A percentile compares a stretch with the other conserved stretches of the same genome.
phyloP scores from a whole-genome alignment of 805 yeast genomes.

The Metschnikowia borealis region DNA sequence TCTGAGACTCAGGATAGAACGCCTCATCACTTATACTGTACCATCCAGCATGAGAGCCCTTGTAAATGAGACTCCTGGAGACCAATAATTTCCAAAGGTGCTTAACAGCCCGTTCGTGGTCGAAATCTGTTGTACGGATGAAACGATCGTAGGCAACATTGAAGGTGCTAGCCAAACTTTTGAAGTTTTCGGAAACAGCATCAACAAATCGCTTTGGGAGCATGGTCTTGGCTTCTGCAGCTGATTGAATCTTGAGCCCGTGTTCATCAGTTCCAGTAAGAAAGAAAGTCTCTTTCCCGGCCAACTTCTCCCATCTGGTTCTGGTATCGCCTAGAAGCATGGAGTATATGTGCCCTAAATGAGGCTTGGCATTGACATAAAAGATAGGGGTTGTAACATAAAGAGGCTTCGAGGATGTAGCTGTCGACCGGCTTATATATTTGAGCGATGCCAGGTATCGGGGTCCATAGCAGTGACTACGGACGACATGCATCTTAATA shows the following conservation, averaged over 20 bases:
- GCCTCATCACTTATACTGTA: conserved; percentile 93
- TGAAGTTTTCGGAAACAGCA: conserved; percentile 59
- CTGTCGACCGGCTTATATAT: not conserved
- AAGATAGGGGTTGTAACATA: conserved; percentile 90
- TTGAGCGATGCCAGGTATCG: not conserved
- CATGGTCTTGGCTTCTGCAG: conserved; percentile 53
- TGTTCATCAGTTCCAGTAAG: conserved; percentile 97
- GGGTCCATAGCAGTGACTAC: not conserved
- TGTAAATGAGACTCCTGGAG: conserved; percentile 64
- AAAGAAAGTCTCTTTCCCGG: conserved; percentile 41
- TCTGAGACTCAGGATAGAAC: conserved; percentile 81
- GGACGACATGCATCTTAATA: not conserved
- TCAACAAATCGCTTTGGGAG: conserved; percentile 70
- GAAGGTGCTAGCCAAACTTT: conserved; percentile 53
- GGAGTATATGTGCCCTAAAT: conserved; percentile 87
- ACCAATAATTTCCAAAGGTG: conserved; percentile 64
- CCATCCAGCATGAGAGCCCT: conserved; percentile 90
- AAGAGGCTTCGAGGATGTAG: conserved; percentile 18
- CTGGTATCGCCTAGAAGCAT: conserved; percentile 80
- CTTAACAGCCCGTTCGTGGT: conserved; percentile 64
- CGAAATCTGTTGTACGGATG: conserved; percentile 84
- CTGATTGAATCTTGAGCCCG: conserved; percentile 88
- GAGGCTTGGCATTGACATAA: conserved; percentile 94
- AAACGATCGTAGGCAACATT: conserved; percentile 67
- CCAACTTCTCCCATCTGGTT: conserved; percentile 62